Base-by-base conservation (phyloP, 345 rosid genomes). In the Cardamine resedifolia region DNA sequence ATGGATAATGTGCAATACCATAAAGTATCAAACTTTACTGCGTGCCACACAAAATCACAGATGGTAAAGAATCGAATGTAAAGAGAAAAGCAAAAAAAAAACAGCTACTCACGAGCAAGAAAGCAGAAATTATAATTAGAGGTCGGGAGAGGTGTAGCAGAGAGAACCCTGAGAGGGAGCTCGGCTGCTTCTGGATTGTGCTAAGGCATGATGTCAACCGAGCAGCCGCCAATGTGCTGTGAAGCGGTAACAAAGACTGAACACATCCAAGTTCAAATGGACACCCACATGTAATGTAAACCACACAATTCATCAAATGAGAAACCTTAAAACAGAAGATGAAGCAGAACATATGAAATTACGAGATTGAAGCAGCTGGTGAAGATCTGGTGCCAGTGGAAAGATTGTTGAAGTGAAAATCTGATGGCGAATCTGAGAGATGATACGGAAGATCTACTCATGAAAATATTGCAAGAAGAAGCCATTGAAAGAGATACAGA, bases 151-250 rank as follows among this genome's bases (percentile, higher is more conserved):
- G 87, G 97, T 91, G 91, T 91, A 88, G 91, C 96, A 91, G 83
- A 91, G 96, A 77, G 87, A 89, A 95, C 99, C 97, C 99, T 91
- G 97, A 61, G 93, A 89, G 71, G 91, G 97, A 50, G 96, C 88
- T 55, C 90, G 92, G 82, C 89, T 83, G 57, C 87, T 87, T 86
- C 88, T 88, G 16, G 99, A 89, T 77, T 21, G 95, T 81, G 86
- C 96, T 95, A 64, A 95, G 81, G 86, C 97, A 87, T 4, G 97
- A 87, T 48, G 96, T 95, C 87, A 95, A 61, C 80, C 96, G 78
- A 55, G 97, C 89, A 44, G 81, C 81, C 11, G 97, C 89, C 69
- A 91, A 96, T 7, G 90, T 85, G 75, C 91, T 90, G 79, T 95
- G 99, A 58, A 95, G 85, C 43, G 99, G 96, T 77, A 95, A 74